Evolutionary conservation across 164 flowering plant species (phyloP).

Genomic region (Warburgia ugandensis): DNA sequence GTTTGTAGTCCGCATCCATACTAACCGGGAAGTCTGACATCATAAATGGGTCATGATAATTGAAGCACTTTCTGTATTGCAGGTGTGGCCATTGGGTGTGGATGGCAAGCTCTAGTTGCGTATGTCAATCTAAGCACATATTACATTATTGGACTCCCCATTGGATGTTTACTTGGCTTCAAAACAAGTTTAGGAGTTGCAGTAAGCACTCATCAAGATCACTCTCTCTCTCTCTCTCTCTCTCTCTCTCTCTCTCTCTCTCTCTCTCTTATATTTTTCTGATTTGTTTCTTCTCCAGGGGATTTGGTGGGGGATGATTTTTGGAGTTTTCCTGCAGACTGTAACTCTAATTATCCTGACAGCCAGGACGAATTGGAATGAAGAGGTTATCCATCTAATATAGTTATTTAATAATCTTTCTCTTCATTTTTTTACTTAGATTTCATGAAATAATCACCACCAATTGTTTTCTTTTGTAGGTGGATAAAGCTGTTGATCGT

Average conservation of each 20-base stretch:
- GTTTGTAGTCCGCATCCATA: no score
- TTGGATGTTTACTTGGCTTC: slow-evolving; percentile 76
- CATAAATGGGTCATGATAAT: no score
- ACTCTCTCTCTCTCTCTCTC: no score
- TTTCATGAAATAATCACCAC: no score
- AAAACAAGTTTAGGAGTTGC: slow-evolving; percentile 61
- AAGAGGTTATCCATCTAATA: slow-evolving; percentile 5
- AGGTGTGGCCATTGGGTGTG: slow-evolving; percentile 81
- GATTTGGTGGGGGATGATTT: slow-evolving; percentile 24
- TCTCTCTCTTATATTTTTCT: no score
- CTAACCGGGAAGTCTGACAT: no score
- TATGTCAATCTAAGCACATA: slow-evolving; percentile 62
- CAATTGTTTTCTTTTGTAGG: not conserved
- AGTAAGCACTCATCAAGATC: no score
- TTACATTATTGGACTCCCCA: slow-evolving; percentile 69
- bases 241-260: no score
- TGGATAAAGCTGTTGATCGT: slow-evolving; percentile 9
- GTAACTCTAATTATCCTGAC: slow-evolving; percentile 14
- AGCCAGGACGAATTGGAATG: slow-evolving; percentile 14
- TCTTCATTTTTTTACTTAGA: not conserved
- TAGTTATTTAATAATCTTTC: not conserved
- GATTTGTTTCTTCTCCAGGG: slow-evolving; percentile 8
- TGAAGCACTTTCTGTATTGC: no score
- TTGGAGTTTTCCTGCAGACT: slow-evolving; percentile 16
- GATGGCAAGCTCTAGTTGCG: slow-evolving; percentile 80